A percentile compares a stretch with the other conserved stretches of the same genome.
Evolutionary conservation across 2,329 filamentous ascomycete genomes (phyloP).

Genomic region (Xylariaceae sp.): DNA sequence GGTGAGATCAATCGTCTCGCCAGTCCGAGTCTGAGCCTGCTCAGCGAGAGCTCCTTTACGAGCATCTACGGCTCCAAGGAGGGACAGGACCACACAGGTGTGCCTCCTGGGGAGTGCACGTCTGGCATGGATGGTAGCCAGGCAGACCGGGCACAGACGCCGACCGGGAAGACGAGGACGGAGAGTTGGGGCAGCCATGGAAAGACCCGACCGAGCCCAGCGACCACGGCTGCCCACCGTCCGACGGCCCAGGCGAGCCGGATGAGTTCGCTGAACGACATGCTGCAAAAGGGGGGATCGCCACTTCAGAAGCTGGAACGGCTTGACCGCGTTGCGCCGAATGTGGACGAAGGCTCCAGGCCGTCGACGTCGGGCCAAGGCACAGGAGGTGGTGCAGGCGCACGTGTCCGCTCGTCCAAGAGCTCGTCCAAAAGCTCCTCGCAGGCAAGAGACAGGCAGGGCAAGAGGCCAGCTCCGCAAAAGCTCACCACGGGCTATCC

Average conservation of each 20-base stretch:
- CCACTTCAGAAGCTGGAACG: conserved; percentile 45
- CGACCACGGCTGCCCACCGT: neutral
- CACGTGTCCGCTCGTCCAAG: conserved; percentile 3
- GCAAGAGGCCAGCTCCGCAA: conserved; percentile 41
- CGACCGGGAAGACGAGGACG: conserved; percentile 24
- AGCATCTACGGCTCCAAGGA: conserved; percentile 50
- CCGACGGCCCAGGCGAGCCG: neutral
- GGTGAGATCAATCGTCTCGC: conserved; percentile 32
- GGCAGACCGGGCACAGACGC: conserved; percentile 13
- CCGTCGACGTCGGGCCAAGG: conserved; percentile 20
- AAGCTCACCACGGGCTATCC: conserved; percentile 42
- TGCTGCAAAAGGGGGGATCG: too few relatives aligned
- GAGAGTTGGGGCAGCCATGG: conserved; percentile 21
- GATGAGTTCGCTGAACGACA: conserved; percentile 31
- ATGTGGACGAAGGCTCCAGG: conserved; percentile 22
- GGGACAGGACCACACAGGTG: conserved; percentile 7
- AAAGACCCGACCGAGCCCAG: neutral
- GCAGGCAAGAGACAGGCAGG: conserved; percentile 29
- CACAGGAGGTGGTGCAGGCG: conserved; percentile 12
- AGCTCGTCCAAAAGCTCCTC: conserved; percentile 7
- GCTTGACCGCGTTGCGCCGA: conserved; percentile 25
- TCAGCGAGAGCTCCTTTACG: conserved; percentile 61
- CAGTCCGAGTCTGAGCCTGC: conserved; percentile 55
- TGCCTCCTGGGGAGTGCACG: conserved; percentile 10
- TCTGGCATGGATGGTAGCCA: conserved; percentile 17